These are phyloP conservation scores for Venturia aucupariae DNA, from an alignment of 2,329 filamentous ascomycete genomes.

Conservation along the genomic window DNA sequence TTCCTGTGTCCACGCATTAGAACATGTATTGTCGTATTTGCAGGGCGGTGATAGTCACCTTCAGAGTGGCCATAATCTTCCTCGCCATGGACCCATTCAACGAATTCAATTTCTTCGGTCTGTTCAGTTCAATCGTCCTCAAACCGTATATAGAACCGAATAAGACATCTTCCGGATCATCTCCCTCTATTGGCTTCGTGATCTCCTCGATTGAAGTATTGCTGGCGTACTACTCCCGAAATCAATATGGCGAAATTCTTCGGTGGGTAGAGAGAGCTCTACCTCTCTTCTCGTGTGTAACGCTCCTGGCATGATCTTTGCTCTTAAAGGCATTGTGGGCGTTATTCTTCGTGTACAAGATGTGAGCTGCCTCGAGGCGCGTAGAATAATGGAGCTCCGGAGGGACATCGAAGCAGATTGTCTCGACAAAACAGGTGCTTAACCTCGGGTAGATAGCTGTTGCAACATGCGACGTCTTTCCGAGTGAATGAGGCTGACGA, in stretches of 20 bases:
- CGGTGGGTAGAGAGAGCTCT: background rate
- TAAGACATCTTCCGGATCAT: slow-evolving; percentile 82
- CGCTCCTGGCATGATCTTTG: slow-evolving; percentile 52
- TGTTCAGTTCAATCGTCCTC: slow-evolving; percentile 87
- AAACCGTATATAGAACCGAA: slow-evolving; percentile 86
- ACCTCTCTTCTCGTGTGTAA: background rate
- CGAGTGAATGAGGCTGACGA: background rate
- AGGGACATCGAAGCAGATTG: slow-evolving; percentile 33
- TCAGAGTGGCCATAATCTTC: slow-evolving; percentile 81
- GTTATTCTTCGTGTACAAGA: slow-evolving; percentile 26
- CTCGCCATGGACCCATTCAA: slow-evolving; percentile 90
- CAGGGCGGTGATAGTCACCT: slow-evolving; percentile 30
- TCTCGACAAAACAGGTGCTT: slow-evolving; percentile 21
- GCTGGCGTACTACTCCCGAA: slow-evolving; percentile 22
- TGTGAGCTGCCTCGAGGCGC: slow-evolving; percentile 31
- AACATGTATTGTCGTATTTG: no score
- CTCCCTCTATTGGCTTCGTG: slow-evolving; percentile 50
- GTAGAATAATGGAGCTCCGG: slow-evolving; percentile 31
- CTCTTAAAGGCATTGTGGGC: slow-evolving; percentile 65
- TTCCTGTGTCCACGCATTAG: slow-evolving; percentile 40
- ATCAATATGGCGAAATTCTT: slow-evolving; percentile 16
- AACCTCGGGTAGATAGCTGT: slow-evolving; percentile 30
- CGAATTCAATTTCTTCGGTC: slow-evolving; percentile 83
- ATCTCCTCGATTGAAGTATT: slow-evolving; percentile 20
- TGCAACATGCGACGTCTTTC: background rate